Evolutionary conservation across 2,329 filamentous ascomycete species (phyloP).

Genomic region (Falciphora oryzae): DNA sequence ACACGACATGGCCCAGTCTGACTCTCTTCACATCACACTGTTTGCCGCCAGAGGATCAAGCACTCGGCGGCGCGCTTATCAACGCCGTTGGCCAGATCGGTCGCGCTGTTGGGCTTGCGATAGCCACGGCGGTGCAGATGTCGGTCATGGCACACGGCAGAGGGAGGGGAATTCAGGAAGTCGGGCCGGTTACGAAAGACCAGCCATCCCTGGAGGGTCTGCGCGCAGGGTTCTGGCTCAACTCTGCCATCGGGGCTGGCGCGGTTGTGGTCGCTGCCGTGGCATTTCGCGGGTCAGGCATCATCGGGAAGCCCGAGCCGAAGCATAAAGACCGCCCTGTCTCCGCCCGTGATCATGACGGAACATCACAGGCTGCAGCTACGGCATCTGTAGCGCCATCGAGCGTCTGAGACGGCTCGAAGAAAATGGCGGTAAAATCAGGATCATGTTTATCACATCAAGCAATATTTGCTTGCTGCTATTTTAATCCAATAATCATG

Average conservation of each 20-base stretch:
- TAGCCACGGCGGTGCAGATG: conserved; percentile 60
- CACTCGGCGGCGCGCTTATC: conserved; percentile 61
- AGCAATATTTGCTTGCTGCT: no score
- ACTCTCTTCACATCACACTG: conserved; percentile 60
- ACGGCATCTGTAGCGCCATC: background rate
- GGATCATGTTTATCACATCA: no score
- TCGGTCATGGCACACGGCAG: conserved; percentile 49
- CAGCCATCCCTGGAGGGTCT: conserved; percentile 40
- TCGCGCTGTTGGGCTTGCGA: conserved; percentile 57
- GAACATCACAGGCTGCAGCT: background rate
- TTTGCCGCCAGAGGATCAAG: conserved; percentile 58
- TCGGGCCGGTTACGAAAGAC: conserved; percentile 40
- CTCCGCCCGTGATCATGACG: background rate
- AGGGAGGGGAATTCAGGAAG: conserved; percentile 35
- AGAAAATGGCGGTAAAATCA: no score
- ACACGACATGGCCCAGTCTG: conserved; percentile 60
- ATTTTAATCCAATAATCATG: no score
- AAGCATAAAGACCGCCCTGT: background rate
- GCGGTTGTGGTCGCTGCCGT: conserved; percentile 38
- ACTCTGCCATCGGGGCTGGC: conserved; percentile 40
- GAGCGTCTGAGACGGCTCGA: background rate
- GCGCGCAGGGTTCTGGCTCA: conserved; percentile 46
- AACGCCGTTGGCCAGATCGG: conserved; percentile 62
- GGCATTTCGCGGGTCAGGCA: conserved; percentile 46
- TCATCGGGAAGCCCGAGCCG: conserved; percentile 33